Conservation (phyloP, 2,329 filamentous ascomycete genomes). For the Fusarium sp. region DNA sequence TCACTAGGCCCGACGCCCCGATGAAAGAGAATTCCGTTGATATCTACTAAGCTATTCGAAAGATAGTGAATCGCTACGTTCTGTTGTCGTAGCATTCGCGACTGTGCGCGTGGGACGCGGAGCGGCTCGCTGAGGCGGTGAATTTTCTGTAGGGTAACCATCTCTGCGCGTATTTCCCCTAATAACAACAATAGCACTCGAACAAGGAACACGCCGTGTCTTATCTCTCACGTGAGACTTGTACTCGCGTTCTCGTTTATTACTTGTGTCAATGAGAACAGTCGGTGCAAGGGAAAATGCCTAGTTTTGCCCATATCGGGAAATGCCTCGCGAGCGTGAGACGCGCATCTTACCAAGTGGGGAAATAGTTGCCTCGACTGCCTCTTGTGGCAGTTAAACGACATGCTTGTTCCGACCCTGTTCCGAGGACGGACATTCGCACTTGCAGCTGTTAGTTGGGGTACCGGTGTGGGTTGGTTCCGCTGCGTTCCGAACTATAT, state of each 20-base stretch:
- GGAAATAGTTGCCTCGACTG: background rate
- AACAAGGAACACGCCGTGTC: background rate
- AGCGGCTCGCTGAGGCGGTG: background rate
- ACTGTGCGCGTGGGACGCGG: background rate
- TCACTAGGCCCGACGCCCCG: fast-evolving
- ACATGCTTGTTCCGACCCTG: background rate
- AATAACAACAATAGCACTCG: background rate
- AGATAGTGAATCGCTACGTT: background rate
- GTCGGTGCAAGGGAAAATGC: background rate
- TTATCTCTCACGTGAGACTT: background rate
- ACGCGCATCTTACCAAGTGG: background rate
- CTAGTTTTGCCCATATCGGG: conserved; percentile 20
- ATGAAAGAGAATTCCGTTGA: background rate
- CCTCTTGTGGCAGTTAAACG: background rate
- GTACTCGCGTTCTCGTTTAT: background rate
- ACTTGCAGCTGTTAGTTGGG: background rate
- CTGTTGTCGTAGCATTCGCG: background rate
- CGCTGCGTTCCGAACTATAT: background rate
- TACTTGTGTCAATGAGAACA: background rate
- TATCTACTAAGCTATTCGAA: background rate
- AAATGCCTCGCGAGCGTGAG: background rate
- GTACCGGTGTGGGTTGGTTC: background rate
- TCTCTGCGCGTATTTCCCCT: background rate
- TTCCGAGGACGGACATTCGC: background rate
- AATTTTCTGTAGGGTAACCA: background rate